Evolutionary conservation across 2,329 filamentous ascomycete genomes (phyloP).

Genomic region (Aureobasidium namibiae): DNA sequence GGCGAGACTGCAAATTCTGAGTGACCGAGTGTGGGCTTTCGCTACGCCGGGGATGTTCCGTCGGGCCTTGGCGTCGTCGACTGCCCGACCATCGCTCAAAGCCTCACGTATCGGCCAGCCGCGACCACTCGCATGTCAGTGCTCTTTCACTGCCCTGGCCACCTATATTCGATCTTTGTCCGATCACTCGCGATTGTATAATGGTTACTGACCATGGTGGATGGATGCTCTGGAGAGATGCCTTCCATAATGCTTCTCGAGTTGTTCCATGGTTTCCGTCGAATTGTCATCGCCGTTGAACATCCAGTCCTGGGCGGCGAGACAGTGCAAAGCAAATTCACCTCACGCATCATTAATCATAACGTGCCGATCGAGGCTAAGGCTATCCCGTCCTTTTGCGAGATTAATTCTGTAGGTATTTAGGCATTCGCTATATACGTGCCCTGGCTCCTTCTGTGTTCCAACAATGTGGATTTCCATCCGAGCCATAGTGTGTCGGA

Average conservation of each 20-base stretch:
- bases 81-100: neutral
- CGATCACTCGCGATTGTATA: neutral
- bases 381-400: neutral
- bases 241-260: neutral
- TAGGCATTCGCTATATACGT: constrained; percentile 1
- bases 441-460: neutral
- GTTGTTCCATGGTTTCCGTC: neutral
- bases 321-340: constrained; percentile 2
- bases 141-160: neutral
- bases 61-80: neutral
- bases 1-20: neutral
- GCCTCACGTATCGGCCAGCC: neutral
- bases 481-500: neutral
- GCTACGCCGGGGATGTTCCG: neutral
- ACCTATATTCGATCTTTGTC: neutral
- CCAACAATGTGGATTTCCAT: neutral
- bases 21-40: neutral
- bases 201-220: neutral
- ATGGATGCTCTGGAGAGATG: neutral
- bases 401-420: neutral
- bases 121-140: neutral
- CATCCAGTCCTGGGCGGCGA: neutral
- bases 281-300: neutral
- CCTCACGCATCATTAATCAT: neutral
- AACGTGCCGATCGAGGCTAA: neutral